Evolutionary conservation across 1,139 yeast genomes (phyloP), one percentile per base, ranked within the genome.

Genomic region (Groenewaldozyma sp.): DNA sequence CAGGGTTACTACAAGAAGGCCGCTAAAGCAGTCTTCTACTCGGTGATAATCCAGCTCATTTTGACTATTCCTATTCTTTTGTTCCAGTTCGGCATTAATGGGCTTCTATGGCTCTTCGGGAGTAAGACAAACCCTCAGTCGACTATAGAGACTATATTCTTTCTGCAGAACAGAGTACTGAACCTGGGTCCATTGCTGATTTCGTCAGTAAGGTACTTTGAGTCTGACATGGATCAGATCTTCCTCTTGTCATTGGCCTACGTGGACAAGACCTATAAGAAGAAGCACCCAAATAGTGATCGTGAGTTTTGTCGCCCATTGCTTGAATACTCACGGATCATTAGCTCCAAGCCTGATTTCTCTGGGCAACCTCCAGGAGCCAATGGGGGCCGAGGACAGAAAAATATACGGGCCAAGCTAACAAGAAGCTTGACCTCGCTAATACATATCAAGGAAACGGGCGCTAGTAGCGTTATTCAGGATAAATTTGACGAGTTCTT

Each of bases 131-230:
- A 47, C 21, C 46, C 53, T 24, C 45, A 52, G 31, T 31, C 44
- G 14, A 33, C 49, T 24, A 34, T 60, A 16, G 53, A 49, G 20
- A 45, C 52, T 21, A 44, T 68, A 35, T 46, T 50, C 29, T 65
- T 60, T 45, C 52, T 68, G 46, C 67, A 66, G 43, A 54, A 58
- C 40, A 55, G 63, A 29, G 63, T 68, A 28, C 56, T 71, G 41
- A 65, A 72, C 48, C 47, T 71, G 32, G 66, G 68, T n/a, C 67
- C 68, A 4, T 61, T 73, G 42, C 44, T 67, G 36, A 61, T 69
- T 13, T 56, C 70, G 6, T 61, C 68, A 3, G 52, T 62, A 40
- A 54, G 65, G 28, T 70, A 60, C 48, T 56, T 68, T 44, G 60
- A 62, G 31, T 56, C 64, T 4, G 67, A 60, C 16, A 51, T 56